These are phyloP conservation scores for Dactylella cylindrospora DNA, from an alignment of 2,329 filamentous ascomycete genomes.

Conservation along the genomic window DNA sequence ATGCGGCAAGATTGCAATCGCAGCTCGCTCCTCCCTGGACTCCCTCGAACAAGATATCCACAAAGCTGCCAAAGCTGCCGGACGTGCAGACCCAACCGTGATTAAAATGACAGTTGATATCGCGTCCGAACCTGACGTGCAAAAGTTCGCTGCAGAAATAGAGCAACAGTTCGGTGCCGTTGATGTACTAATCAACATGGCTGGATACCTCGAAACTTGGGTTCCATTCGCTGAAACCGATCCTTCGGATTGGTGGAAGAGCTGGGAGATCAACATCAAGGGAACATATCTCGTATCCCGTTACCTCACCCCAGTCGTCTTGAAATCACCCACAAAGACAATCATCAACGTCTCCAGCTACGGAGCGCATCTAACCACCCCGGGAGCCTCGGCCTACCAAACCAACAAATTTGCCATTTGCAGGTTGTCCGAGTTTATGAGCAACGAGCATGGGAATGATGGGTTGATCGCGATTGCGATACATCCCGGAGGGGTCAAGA, in stretches of 20 bases:
- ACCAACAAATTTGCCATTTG: constrained; percentile 55
- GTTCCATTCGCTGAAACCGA: constrained; percentile 48
- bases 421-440: constrained; percentile 56
- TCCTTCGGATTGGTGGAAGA: constrained; percentile 52
- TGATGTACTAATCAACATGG: constrained; percentile 56
- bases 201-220: constrained; percentile 53
- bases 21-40: constrained; percentile 57
- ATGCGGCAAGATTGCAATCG: constrained; percentile 57
- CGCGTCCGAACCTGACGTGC: constrained; percentile 50
- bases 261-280: constrained; percentile 57
- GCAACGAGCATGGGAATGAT: constrained; percentile 54
- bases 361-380: constrained; percentile 51
- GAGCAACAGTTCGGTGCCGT: constrained; percentile 50
- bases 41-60: constrained; percentile 52
- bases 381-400: constrained; percentile 56
- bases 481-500: constrained; percentile 57
- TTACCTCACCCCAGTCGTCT: constrained; percentile 15
- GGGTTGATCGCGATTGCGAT: constrained; percentile 54
- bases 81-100: constrained; percentile 49
- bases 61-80: constrained; percentile 50
- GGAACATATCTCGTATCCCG: constrained; percentile 56
- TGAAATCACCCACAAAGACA: constrained; percentile 8
- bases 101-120: constrained; percentile 51
- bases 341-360: constrained; percentile 54
- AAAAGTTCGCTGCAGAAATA: constrained; percentile 48